Evolutionary conservation across 192 early-diverging fungal species (phyloP), one percentile per base, ranked within the genome.

Genomic region (Coemansia sp.): DNA sequence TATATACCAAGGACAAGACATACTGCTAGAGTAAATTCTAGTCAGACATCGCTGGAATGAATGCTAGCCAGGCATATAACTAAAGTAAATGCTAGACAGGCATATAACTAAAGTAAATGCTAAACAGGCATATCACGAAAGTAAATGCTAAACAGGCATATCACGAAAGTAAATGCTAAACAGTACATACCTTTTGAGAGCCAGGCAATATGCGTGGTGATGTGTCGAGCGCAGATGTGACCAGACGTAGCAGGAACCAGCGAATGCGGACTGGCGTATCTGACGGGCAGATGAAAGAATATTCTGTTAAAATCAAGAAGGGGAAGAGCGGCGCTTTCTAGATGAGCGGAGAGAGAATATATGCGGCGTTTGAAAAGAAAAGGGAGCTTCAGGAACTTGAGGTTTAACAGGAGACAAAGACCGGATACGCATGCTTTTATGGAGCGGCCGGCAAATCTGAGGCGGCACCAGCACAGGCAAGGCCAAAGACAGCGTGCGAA

Each of bases 361-460:
- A 43, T 16, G 41, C 41, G 41, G 41, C 41, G 41, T 43, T 43
- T 43, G 41, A 43, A 43, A 43, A 43, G 41, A 43, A 43, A 43
- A 43, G 41, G 41, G 41, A 43, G 16, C 41, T 43, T 43, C 16
- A 43, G 41, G 41, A 43, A 43, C 41, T 43, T 12, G 41, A 43
- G 41, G 16, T 43, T 43, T 12, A n/a, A 43, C 41, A n/a, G 41
- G 41, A 43, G 11, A 43, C 41, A 43, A 43, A 13, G 41, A 43
- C 41, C 47, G 47, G 47, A 8, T 19, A 19, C 47, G 4, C 7
- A 1, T n/a, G 47, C 47, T 49, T 49, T 49, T 49, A 49, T 49
- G 47, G 6, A n/a, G 41, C 41, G 29, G 29, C 29, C 29, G 29
- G 29, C 4, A 32, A 32, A 32, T 32, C 29, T 32, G 29, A 32